Base-by-base conservation (phyloP, 1,284 basidiomycete species). In the Malassezia vespertilionis region DNA sequence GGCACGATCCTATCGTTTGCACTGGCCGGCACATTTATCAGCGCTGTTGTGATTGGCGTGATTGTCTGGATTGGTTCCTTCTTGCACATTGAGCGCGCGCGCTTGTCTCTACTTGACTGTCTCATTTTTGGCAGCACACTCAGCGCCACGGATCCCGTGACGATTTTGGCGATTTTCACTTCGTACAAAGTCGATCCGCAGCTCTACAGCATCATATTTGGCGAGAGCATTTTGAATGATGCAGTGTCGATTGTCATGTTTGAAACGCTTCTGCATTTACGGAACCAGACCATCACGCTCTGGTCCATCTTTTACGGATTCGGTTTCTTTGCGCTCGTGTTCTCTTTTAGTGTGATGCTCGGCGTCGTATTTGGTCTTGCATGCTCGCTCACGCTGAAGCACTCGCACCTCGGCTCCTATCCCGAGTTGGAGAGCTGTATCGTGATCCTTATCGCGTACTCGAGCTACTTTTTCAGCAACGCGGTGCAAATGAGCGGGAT, bases 221-320 rank as follows among this genome's bases (percentile, higher is more conserved):
- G 93, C 26, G 91, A 97, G 73, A 86, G 83, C 71, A 79, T 99
- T 53, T 74, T 99, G 54, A 97, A 99, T 74, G 91, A 99, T 77
- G 91, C 91, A 22, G 91, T 99, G 61, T 89, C 87, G 76, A 97
- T 97, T 75, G 91, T 97, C 74, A 93, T 99, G 86, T 97, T 96
- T 73, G 91, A 99, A 12, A 44, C 34, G 56, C 89, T 88, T 72
- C 95, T 90, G 0, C 75, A 96, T 38, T 83, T 84, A 73, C 85
- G 91, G 58, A 86, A 86, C 20, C 80, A 82, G 45, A 84, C 91
- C 61, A 83, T 97, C 48, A 84, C 82, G 71, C 65, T 95, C 21
- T 80, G 80, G 6, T 91, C 88, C 3, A 77, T 99, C 57, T 91
- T 97, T 75, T 84, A 90, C 67, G 91, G 89, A 28, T 82, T 86